phyloP scores from a whole-genome alignment of 345 rosid genomes.

The Crucihimalaya himalaica region DNA sequence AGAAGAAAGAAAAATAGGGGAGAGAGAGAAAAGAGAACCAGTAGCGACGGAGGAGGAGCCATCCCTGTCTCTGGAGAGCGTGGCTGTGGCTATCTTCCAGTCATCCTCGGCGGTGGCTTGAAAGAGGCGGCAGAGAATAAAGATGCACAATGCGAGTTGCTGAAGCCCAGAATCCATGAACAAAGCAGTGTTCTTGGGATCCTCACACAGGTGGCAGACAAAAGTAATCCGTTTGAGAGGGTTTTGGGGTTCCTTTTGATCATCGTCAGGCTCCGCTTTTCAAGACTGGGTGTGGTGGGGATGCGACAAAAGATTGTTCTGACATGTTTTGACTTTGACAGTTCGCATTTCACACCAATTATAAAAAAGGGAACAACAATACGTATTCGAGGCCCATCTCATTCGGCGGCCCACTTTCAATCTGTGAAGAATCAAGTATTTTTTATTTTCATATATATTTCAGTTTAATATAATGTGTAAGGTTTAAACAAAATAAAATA shows the following conservation, averaged over 20 bases:
- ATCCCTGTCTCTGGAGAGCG: slow-evolving; percentile 61
- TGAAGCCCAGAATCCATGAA: slow-evolving; percentile 36
- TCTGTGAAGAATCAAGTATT: too few species aligned
- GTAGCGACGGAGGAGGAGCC: slow-evolving; percentile 59
- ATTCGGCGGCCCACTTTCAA: slow-evolving; percentile 20
- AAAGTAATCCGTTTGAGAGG: slow-evolving; percentile 40
- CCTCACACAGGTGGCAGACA: slow-evolving; percentile 38
- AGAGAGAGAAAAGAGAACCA: slow-evolving; percentile 49
- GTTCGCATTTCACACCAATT: slow-evolving; percentile 32
- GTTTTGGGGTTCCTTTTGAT: slow-evolving; percentile 34
- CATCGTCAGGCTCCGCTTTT: slow-evolving; percentile 41
- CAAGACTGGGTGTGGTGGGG: slow-evolving; percentile 37
- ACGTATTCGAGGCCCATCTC: slow-evolving; percentile 22
- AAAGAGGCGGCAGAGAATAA: slow-evolving; percentile 26
- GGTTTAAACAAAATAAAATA: too few species aligned
- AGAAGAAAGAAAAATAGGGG: neutral
- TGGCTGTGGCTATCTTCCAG: slow-evolving; percentile 90
- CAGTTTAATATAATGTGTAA: too few species aligned
- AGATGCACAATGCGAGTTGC: slow-evolving; percentile 31
- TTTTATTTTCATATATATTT: too few species aligned
- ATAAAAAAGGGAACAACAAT: neutral
- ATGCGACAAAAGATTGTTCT: slow-evolving; percentile 36
- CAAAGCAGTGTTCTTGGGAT: slow-evolving; percentile 21
- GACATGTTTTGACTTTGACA: slow-evolving; percentile 33
- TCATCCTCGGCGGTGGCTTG: slow-evolving; percentile 45